phyloP scores from a whole-genome alignment of 768 basidiomycete species.

The Dentipellis fragilis region DNA sequence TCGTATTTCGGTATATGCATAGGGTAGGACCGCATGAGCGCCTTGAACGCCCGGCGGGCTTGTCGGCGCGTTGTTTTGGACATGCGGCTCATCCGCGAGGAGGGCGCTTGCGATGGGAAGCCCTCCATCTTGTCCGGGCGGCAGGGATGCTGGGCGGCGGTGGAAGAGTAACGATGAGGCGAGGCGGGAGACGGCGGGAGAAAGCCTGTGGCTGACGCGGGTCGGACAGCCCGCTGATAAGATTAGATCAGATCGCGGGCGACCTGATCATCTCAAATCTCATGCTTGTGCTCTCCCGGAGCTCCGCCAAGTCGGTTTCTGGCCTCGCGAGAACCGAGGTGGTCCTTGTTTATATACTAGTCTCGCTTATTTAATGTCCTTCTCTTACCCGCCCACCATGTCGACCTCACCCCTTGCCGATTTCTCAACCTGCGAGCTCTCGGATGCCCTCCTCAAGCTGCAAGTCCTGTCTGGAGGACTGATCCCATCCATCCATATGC shows the following conservation, averaged over 20 bases:
- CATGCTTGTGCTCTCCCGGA: background rate
- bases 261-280: background rate
- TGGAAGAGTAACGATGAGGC: background rate
- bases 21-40: constrained; percentile 63
- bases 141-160: background rate
- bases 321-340: background rate
- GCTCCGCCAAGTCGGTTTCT: background rate
- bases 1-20: constrained; percentile 57
- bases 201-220: background rate
- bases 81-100: background rate
- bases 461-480: constrained; percentile 61
- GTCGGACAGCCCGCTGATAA: background rate
- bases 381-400: constrained; percentile 16
- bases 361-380: constrained; percentile 5
- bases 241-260: background rate
- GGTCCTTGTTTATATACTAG: background rate
- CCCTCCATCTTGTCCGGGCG: background rate
- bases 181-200: background rate
- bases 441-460: constrained; percentile 82
- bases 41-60: constrained; percentile 36
- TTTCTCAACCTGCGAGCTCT: constrained; percentile 78
- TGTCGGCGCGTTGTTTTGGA: constrained; percentile 24
- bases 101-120: background rate
- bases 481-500: constrained; percentile 65
- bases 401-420: constrained; percentile 14